Evolutionary conservation across 192 early-diverging fungal species (phyloP).

Genomic region (Linnemannia exigua): DNA sequence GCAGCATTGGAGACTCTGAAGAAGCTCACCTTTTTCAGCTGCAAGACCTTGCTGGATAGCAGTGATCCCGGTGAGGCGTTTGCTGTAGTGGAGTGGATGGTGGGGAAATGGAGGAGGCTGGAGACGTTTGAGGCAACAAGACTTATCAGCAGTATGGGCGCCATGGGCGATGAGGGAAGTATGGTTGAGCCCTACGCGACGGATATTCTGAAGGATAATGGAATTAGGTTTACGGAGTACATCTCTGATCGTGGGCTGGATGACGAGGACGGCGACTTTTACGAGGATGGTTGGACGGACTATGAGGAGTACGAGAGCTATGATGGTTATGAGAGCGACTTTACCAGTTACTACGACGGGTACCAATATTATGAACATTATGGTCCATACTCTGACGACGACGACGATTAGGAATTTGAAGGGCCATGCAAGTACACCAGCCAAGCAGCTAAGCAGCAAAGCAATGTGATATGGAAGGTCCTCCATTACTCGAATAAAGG

Average conservation of each 20-base stretch:
- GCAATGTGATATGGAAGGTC: too few relatives aligned
- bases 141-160: not conserved
- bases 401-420: not conserved
- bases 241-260: not conserved
- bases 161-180: not conserved
- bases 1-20: not conserved
- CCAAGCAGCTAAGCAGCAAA: too few relatives aligned
- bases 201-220: not conserved
- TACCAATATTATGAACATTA: too few relatives aligned
- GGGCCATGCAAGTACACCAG: not conserved
- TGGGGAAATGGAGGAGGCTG: conserved; percentile 21
- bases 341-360: not conserved
- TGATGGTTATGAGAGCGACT: not conserved
- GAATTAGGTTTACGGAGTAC: not conserved
- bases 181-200: not conserved
- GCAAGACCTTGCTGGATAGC: conserved; percentile 8
- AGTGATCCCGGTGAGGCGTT: not conserved
- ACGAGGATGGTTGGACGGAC: not conserved
- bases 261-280: not conserved
- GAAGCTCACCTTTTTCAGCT: conserved; percentile 28
- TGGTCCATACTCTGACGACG: not conserved
- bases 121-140: conserved; percentile 18
- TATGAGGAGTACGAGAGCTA: not conserved
- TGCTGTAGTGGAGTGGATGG: conserved; percentile 20
- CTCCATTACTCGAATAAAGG: too few relatives aligned